Percentiles rank a stretch among this genome's conserved stretches.
Conservation (phyloP, 805 yeast genomes). For the Jamesozyma lodderae region DNA sequence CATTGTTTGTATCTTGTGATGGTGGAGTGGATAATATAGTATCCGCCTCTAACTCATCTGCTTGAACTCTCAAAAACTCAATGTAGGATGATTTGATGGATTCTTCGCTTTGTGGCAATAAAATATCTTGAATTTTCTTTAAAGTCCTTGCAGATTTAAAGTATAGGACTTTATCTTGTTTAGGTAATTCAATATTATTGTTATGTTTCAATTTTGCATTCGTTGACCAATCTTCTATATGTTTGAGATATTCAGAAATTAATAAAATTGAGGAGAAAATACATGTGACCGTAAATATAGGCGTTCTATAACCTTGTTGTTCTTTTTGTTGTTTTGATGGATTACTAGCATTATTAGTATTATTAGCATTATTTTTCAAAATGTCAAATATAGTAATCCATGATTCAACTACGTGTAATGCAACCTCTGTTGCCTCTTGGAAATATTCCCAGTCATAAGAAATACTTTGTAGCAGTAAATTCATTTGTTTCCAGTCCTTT, state of each 20-base stretch:
- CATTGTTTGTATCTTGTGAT: conserved; percentile 32
- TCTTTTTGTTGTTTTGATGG: conserved; percentile 34
- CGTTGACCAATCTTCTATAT: conserved; percentile 41
- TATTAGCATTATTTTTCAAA: not conserved
- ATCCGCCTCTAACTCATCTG: conserved; percentile 38
- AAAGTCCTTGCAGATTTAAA: conserved; percentile 51
- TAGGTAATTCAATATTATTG: conserved; percentile 16
- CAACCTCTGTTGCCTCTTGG: conserved; percentile 51
- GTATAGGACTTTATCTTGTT: conserved; percentile 53
- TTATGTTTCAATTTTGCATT: conserved; percentile 10
- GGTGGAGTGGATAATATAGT: conserved; percentile 19
- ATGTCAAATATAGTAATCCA: conserved; percentile 70
- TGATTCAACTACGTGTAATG: conserved; percentile 49
- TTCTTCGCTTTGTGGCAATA: conserved; percentile 42
- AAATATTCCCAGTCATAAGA: conserved; percentile 51
- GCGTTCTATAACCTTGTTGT: conserved; percentile 55
- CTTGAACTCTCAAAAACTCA: conserved; percentile 49
- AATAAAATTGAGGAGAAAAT: conserved; percentile 49
- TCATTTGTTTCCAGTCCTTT: conserved; percentile 65
- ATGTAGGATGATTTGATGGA: conserved; percentile 39
- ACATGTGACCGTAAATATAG: conserved; percentile 66
- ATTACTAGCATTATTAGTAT: conserved; percentile 31
- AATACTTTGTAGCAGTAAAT: conserved; percentile 38
- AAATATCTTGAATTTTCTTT: conserved; percentile 48
- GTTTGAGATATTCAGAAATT: conserved; percentile 50